These are phyloP conservation scores for Clarireedia homoeocarpa DNA, from an alignment of 2,329 filamentous ascomycete genomes.

Conservation along the genomic window DNA sequence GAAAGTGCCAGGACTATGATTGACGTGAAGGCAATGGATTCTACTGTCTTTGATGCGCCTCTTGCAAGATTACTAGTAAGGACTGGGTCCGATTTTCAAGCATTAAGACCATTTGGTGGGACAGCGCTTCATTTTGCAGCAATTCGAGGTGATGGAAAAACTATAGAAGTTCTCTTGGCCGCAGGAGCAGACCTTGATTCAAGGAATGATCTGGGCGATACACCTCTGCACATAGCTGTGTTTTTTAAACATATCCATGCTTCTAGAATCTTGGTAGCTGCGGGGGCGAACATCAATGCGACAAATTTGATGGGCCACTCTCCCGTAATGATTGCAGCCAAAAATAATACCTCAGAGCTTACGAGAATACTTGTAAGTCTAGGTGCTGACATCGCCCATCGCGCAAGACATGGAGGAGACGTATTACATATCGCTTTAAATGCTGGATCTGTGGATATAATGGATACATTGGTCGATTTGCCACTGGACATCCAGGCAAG, in stretches of 20 bases:
- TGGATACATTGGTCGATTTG: too few relatives aligned
- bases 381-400: not conserved
- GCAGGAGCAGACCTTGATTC: not conserved
- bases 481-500: not conserved
- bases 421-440: too few relatives aligned
- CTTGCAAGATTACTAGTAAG: too few relatives aligned
- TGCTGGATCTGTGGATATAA: too few relatives aligned
- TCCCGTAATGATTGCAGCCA: not conserved
- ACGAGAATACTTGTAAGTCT: not conserved
- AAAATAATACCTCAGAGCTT: fast-evolving
- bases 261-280: not conserved
- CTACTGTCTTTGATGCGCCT: too few relatives aligned
- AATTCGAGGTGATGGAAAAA: not conserved
- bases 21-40: not conserved
- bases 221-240: not conserved
- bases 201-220: not conserved
- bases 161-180: not conserved
- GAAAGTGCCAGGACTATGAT: not conserved
- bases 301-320: not conserved
- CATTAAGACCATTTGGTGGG: too few relatives aligned
- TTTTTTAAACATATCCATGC: not conserved
- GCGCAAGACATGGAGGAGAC: not conserved
- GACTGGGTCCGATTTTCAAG: too few relatives aligned
- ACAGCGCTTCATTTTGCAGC: too few relatives aligned
- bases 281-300: not conserved